A percentile compares a stretch with the other conserved stretches of the same genome.
phyloP scores from a whole-genome alignment of 805 yeast genomes.

The Grigorovia transvaalensis region DNA sequence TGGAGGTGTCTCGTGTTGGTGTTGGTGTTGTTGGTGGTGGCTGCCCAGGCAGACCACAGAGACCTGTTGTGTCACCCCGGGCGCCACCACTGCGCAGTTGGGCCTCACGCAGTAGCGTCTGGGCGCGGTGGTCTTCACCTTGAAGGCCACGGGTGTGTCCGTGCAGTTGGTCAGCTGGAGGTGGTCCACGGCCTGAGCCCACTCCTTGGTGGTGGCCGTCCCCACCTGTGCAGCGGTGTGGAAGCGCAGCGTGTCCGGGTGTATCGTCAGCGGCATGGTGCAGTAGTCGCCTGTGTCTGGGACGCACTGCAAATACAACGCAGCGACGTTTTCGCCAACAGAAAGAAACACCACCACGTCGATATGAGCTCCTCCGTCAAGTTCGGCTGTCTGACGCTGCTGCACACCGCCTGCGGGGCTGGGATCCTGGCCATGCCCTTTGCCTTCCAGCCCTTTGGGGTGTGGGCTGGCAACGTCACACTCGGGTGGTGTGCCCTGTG shows the following conservation, averaged over 20 bases:
- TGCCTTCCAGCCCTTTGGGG: conserved; percentile 39
- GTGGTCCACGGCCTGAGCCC: conserved; percentile 37
- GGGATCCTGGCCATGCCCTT: conserved; percentile 70
- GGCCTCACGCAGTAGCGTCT: conserved; percentile 93
- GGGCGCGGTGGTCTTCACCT: conserved; percentile 97
- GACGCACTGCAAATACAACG: too few relatives aligned
- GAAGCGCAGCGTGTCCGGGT: too few relatives aligned
- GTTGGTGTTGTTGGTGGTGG: too few relatives aligned
- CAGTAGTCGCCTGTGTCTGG: too few relatives aligned
- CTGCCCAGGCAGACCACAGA: conserved; percentile 80
- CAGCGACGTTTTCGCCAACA: neutral
- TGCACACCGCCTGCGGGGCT: conserved; percentile 38
- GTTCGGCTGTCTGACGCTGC: conserved; percentile 26
- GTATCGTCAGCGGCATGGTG: too few relatives aligned
- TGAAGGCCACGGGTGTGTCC: conserved; percentile 62
- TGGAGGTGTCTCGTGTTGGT: too few relatives aligned
- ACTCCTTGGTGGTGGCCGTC: too few relatives aligned
- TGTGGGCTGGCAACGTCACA: conserved; percentile 18
- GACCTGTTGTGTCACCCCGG: conserved; percentile 64
- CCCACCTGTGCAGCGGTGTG: too few relatives aligned
- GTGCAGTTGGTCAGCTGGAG: conserved; percentile 45
- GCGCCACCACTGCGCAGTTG: conserved; percentile 68
- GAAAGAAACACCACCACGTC: conserved; percentile 1
- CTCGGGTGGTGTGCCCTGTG: conserved; percentile 22
- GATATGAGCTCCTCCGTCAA: conserved; percentile 21